phyloP scores from a whole-genome alignment of 345 rosid species.

The Pistacia vera region DNA sequence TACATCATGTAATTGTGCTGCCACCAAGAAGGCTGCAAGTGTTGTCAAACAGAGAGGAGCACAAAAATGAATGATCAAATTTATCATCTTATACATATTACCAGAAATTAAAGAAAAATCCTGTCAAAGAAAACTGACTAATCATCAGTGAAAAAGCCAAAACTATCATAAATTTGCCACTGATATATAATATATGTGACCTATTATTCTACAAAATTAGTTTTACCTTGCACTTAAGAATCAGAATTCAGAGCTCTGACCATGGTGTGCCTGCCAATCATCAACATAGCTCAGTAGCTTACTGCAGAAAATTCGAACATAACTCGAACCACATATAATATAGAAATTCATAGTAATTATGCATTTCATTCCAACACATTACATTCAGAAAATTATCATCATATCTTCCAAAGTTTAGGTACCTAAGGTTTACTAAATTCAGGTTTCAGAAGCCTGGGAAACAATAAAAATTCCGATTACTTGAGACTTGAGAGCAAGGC shows the following conservation, averaged over 20 bases:
- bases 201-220: neutral
- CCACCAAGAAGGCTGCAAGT: no score
- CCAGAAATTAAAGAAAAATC: no score
- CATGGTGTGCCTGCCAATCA: neutral
- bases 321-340: neutral
- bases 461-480: neutral
- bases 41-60: no score
- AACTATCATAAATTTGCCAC: neutral
- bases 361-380: neutral
- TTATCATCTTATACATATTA: no score
- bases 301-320: neutral
- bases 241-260: neutral
- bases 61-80: no score
- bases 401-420: neutral
- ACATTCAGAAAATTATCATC: neutral
- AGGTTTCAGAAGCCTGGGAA: neutral
- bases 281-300: neutral
- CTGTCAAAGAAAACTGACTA: neutral
- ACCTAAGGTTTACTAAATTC: neutral
- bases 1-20: no score
- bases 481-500: no score
- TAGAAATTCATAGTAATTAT: no score
- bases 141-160: neutral
- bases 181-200: no score
- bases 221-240: neutral